Percentiles rank a stretch among this genome's conserved stretches.
Conservation (phyloP, 2,329 filamentous ascomycete genomes). For the Exophiala aquamarina region DNA sequence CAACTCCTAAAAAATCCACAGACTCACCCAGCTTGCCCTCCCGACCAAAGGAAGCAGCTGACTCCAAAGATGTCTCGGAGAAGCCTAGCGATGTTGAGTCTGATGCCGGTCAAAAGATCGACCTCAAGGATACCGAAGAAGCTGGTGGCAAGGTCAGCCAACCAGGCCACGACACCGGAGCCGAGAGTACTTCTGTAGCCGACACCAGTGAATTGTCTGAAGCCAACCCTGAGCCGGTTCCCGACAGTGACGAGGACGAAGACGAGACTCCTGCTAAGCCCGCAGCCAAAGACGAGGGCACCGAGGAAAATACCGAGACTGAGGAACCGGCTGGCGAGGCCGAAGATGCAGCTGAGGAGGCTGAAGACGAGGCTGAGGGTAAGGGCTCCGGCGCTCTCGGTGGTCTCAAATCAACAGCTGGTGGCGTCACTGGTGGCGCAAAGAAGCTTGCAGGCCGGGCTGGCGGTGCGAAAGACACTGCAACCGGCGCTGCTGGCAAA, state of each 20-base stretch:
- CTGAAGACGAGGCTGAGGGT: slow-evolving; percentile 30
- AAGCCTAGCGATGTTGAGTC: slow-evolving; percentile 23
- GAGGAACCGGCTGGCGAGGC: slow-evolving; percentile 43
- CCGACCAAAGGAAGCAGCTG: slow-evolving; percentile 18
- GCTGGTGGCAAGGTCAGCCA: slow-evolving; percentile 23
- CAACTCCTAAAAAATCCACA: slow-evolving; percentile 24
- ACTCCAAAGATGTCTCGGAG: slow-evolving; percentile 15
- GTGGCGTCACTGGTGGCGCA: slow-evolving; percentile 20
- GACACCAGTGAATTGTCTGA: slow-evolving; percentile 28
- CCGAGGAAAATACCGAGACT: slow-evolving; percentile 31
- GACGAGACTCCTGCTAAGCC: slow-evolving; percentile 18
- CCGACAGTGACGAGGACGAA: slow-evolving; percentile 25
- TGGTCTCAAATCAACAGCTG: slow-evolving; percentile 18
- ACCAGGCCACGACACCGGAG: slow-evolving; percentile 27
- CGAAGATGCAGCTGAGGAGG: slow-evolving; percentile 49
- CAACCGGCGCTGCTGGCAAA: slow-evolving; percentile 28
- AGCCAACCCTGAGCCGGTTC: slow-evolving; percentile 26
- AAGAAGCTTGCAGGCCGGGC: slow-evolving; percentile 32
- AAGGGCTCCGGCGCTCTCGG: slow-evolving; percentile 27
- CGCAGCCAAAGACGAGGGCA: slow-evolving; percentile 23
- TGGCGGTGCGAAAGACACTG: slow-evolving; percentile 25
- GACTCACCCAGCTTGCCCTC: slow-evolving; percentile 19
- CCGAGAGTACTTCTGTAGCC: slow-evolving; percentile 22
- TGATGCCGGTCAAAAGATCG: slow-evolving; percentile 20
- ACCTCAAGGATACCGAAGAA: slow-evolving; percentile 27